Base-by-base conservation (phyloP, 106 monocot species). In the Alisma plantagoaquatica region DNA sequence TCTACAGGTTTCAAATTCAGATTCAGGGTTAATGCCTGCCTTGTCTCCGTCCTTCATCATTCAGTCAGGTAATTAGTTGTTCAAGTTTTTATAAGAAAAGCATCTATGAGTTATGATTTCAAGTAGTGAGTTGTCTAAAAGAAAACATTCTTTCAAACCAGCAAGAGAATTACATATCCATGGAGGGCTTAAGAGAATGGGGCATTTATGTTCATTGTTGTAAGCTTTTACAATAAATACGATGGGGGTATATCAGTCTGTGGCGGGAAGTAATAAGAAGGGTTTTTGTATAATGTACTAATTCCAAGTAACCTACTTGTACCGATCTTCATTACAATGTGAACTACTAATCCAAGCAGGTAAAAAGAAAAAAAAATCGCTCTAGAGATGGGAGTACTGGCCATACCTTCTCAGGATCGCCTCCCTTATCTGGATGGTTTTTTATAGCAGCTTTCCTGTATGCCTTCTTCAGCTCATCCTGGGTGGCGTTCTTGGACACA, bases 351-450 rank as follows among this genome's bases (percentile, higher is more conserved):
- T 42, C 15, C 18, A 16, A 12, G 23, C 18, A 27, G 52, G 20
- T 2, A 20, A 38, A 46, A 52, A 41, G 33, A 6, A 3, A 63
- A n/a, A n/a, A n/a, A n/a, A n/a, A n/a, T n/a, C n/a, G n/a, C n/a
- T n/a, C n/a, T n/a, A n/a, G n/a, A n/a, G n/a, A n/a, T n/a, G n/a
- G n/a, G n/a, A n/a, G n/a, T n/a, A n/a, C n/a, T n/a, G 20, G 19
- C 11, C 35, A 57, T 53, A 87, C 87, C 82, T 87, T 87, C 55
- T 87, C 87, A 16, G 82, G 78, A 56, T 88, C 78, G 1, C 87
- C 87, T 41, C 82, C 87, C 63, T 88, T 88, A 31, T 88, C 87
- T 9, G 87, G 87, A 43, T 88, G 87, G 48, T 88, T 79, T 70
- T 82, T 88, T 2, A 88, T 70, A 15, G 87, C 87, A 28, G 78